Percentiles rank a stretch among this genome's conserved stretches.
Evolutionary conservation across 192 early-diverging fungal species (phyloP).

Genomic region (Linnemannia schmuckeri): DNA sequence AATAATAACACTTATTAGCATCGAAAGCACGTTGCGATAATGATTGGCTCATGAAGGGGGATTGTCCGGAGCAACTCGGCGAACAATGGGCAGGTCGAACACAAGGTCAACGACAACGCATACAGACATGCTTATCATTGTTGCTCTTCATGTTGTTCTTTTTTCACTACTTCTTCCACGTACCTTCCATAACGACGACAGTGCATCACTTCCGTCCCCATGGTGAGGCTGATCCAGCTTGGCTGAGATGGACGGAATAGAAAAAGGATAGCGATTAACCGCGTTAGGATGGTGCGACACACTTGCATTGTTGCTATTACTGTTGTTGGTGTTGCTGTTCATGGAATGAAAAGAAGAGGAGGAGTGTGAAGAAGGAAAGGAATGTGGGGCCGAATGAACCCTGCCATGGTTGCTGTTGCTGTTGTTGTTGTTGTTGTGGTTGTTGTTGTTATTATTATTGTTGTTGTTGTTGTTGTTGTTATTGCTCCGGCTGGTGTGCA

Average conservation of each 20-base stretch:
- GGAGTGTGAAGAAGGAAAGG: constrained; percentile 4
- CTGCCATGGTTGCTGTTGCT: constrained; percentile 10
- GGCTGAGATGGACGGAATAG: constrained; percentile 43
- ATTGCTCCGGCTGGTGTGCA: not conserved
- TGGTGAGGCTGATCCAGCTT: constrained; percentile 39
- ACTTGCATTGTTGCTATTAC: not conserved
- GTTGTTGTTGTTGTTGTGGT: not conserved
- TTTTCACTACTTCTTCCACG: not conserved
- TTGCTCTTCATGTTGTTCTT: too few species aligned
- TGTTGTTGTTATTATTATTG: not conserved
- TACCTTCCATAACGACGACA: constrained; percentile 58
- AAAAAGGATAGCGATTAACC: constrained; percentile 48
- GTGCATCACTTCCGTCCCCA: constrained; percentile 35
- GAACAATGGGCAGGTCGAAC: not conserved
- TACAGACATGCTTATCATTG: too few species aligned
- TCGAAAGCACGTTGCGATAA: not conserved
- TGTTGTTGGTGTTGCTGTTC: not conserved
- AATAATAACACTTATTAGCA: not conserved
- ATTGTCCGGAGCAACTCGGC: not conserved
- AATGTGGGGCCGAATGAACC: constrained; percentile 36
- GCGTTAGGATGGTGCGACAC: constrained; percentile 47
- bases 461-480: not conserved
- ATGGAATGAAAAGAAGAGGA: not conserved
- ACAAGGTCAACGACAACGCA: too few species aligned
- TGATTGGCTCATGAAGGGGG: not conserved